A percentile compares a stretch with the other conserved stretches of the same genome.
phyloP scores from a whole-genome alignment of 306 rosid species.

The Cucurbita moschata region DNA sequence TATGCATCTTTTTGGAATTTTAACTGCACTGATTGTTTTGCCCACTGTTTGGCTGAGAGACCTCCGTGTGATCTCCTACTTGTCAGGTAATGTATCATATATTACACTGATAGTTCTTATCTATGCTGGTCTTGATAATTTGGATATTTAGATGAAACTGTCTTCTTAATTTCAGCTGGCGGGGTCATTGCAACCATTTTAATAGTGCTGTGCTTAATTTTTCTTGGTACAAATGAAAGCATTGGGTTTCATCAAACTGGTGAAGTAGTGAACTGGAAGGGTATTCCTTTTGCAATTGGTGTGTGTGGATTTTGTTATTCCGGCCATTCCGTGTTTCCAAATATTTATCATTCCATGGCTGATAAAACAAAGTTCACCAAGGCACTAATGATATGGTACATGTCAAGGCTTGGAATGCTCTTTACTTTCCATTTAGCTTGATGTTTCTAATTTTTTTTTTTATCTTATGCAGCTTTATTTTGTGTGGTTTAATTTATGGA shows the following conservation, averaged over 20 bases:
- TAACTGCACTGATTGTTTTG: slow-evolving; percentile 54
- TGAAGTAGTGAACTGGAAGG: slow-evolving; percentile 41
- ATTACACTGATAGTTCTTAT: not conserved
- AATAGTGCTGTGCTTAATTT: slow-evolving; percentile 32
- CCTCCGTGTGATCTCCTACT: slow-evolving; percentile 57
- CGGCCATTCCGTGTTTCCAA: slow-evolving; percentile 74
- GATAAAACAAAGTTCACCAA: slow-evolving; percentile 42
- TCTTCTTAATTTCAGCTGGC: slow-evolving; percentile 40
- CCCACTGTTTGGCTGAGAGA: slow-evolving; percentile 74
- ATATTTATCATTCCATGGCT: slow-evolving; percentile 81
- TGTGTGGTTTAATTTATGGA: slow-evolving; percentile 47
- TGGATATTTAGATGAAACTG: not conserved
- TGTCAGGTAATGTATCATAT: slow-evolving; percentile 44
- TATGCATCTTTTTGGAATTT: slow-evolving; percentile 47
- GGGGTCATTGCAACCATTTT: slow-evolving; percentile 44
- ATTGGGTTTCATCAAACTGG: slow-evolving; percentile 50
- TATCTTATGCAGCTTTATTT: slow-evolving; percentile 34
- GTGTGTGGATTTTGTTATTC: slow-evolving; percentile 68
- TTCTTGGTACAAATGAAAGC: slow-evolving; percentile 40
- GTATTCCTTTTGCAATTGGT: slow-evolving; percentile 70
- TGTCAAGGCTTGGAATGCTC: not conserved
- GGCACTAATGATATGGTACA: slow-evolving; percentile 32
- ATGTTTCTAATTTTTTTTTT: not conserved
- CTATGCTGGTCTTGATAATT: not conserved
- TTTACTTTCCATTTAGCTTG: slow-evolving; percentile 4